Evolutionary conservation across 2,329 filamentous ascomycete genomes (phyloP).

Genomic region (Colletotrichum brevisporum): DNA sequence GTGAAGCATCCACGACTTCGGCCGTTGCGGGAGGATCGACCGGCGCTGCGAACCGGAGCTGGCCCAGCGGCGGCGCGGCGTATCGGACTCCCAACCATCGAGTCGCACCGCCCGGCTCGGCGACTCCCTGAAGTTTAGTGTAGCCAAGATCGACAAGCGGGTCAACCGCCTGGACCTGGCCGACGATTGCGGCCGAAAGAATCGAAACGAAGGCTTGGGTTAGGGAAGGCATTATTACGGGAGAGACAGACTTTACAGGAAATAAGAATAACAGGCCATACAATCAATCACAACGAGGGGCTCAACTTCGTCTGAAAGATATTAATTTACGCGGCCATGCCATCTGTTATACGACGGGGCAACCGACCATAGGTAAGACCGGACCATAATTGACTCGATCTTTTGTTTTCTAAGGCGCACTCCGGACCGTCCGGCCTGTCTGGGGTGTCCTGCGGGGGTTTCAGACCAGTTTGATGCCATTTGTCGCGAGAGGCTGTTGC

Average conservation of each 20-base stretch:
- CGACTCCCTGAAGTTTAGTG: conserved; percentile 73
- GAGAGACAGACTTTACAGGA: conserved; percentile 18
- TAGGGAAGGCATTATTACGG: conserved; percentile 26
- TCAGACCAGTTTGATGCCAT: conserved; percentile 30
- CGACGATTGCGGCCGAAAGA: conserved; percentile 29
- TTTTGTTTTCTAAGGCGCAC: not conserved
- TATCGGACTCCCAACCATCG: conserved; percentile 84
- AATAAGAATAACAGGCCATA: not conserved
- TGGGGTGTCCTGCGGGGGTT: conserved; percentile 16
- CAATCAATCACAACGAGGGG: conserved; percentile 13
- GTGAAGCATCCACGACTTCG: conserved; percentile 17
- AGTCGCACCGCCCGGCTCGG: conserved; percentile 65
- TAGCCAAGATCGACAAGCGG: conserved; percentile 74
- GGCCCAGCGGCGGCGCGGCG: conserved; percentile 77
- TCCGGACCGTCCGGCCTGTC: not conserved
- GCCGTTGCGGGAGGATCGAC: conserved; percentile 57
- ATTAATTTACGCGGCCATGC: not conserved
- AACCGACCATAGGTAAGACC: not conserved
- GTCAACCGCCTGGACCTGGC: conserved; percentile 37
- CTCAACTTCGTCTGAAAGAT: conserved; percentile 15
- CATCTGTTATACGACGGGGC: conserved; percentile 25
- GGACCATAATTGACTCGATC: conserved; percentile 7
- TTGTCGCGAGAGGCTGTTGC: conserved; percentile 25
- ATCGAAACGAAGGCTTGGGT: conserved; percentile 24
- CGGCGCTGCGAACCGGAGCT: conserved; percentile 77